Conservation (phyloP, 2,329 filamentous ascomycete genomes). For the Pseudogymnoascus sp. region DNA sequence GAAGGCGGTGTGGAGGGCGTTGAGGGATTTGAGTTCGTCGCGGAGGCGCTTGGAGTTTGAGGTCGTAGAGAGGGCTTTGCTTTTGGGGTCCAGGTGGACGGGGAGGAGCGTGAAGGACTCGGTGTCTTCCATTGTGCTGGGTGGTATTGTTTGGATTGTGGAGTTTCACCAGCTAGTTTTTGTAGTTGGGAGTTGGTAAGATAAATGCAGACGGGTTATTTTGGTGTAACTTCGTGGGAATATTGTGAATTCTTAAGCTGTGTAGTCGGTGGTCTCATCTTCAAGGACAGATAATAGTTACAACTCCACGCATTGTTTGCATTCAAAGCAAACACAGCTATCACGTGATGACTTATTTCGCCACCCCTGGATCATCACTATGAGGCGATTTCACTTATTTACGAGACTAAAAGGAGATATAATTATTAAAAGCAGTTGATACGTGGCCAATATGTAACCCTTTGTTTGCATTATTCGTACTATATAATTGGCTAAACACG, state of each 20-base stretch:
- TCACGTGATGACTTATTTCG: not conserved
- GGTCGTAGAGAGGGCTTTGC: constrained; percentile 57
- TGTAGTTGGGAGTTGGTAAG: not conserved
- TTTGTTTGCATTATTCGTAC: not conserved
- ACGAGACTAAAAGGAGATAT: not conserved
- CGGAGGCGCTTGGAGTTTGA: constrained; percentile 43
- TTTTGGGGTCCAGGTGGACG: constrained; percentile 69
- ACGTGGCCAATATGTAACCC: not conserved
- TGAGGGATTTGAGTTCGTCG: constrained; percentile 63
- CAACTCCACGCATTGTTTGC: not conserved
- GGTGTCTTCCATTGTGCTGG: constrained; percentile 42
- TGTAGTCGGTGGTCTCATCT: not conserved
- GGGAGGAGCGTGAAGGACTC: constrained; percentile 77
- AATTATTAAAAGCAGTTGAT: not conserved
- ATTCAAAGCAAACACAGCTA: not conserved
- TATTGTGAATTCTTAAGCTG: not conserved
- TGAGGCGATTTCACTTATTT: not conserved
- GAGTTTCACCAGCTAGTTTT: not conserved
- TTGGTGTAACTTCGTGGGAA: not conserved
- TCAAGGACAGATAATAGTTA: constrained; percentile 7
- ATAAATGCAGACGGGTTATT: not conserved
- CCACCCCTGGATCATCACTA: not conserved
- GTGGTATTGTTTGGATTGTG: constrained; percentile 7
- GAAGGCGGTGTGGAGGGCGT: constrained; percentile 67
- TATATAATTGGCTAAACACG: not conserved